Evolutionary conservation across 352 stramenopile species (phyloP).

Genomic region (Phytophthora melonis): DNA sequence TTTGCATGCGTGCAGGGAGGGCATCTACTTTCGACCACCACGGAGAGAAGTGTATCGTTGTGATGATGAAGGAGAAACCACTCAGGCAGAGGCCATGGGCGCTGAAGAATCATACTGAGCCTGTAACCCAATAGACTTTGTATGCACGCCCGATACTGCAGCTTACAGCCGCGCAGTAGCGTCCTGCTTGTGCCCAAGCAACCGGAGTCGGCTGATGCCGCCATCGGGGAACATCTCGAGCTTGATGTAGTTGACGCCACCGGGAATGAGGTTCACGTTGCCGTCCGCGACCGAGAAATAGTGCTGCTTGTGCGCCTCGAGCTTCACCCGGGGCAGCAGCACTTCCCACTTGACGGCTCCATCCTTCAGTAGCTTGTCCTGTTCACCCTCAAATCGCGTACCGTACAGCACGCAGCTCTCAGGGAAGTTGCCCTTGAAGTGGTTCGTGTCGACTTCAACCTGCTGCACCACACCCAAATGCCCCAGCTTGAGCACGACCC

Average conservation of each 20-base stretch:
- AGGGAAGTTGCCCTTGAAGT: slow-evolving; percentile 96
- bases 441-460: slow-evolving; percentile 93
- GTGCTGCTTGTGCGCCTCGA: slow-evolving; percentile 89
- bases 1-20: slow-evolving; percentile 38
- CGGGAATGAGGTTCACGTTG: slow-evolving; percentile 63
- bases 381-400: slow-evolving; percentile 57
- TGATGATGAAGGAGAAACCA: slow-evolving; percentile 11
- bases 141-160: not conserved
- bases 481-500: slow-evolving; percentile 92
- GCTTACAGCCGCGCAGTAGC: slow-evolving; percentile 42
- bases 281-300: slow-evolving; percentile 75
- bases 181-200: slow-evolving; percentile 81
- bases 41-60: slow-evolving; percentile 18
- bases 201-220: slow-evolving; percentile 90
- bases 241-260: slow-evolving; percentile 92
- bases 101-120: slow-evolving; percentile 49
- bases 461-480: slow-evolving; percentile 71
- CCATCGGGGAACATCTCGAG: slow-evolving; percentile 96
- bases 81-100: slow-evolving; percentile 12
- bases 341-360: slow-evolving; percentile 77
- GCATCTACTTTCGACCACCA: slow-evolving; percentile 51
- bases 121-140: not conserved
- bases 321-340: slow-evolving; percentile 87
- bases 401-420: slow-evolving; percentile 89
- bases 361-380: slow-evolving; percentile 49